These are phyloP conservation scores for Kockiozyma suomiensis DNA, from an alignment of 805 yeast species.

Conservation along the genomic window DNA sequence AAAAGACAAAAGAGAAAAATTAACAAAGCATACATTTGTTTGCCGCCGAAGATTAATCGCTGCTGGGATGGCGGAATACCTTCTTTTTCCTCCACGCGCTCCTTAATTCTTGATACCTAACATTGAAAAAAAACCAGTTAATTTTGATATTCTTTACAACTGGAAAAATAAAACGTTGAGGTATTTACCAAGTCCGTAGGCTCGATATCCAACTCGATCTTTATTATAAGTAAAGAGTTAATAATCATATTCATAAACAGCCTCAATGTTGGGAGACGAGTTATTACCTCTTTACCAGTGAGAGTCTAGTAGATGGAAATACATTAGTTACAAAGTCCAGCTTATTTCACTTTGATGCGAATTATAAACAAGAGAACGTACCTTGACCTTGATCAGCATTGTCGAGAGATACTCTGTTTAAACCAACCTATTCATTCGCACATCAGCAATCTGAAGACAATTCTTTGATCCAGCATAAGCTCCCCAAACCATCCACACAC, in stretches of 20 bases:
- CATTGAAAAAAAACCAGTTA: no score
- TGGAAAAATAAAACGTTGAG: not conserved
- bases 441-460: no score
- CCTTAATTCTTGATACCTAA: conserved; percentile 75
- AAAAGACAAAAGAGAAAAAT: not conserved
- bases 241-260: not conserved
- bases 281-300: conserved; percentile 71
- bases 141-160: no score
- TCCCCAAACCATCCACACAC: no score
- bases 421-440: no score
- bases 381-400: conserved; percentile 71
- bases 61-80: conserved; percentile 98
- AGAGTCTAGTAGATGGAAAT: conserved; percentile 50
- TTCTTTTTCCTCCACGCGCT: conserved; percentile 90
- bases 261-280: no score
- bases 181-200: conserved; percentile 59
- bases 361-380: conserved; percentile 36
- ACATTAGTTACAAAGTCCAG: not conserved
- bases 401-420: conserved; percentile 4
- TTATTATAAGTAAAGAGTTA: not conserved
- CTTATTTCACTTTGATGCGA: no score
- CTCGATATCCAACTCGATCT: conserved; percentile 74
- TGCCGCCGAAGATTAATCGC: conserved; percentile 84
- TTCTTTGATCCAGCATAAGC: not conserved
- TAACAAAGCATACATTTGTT: conserved; percentile 80